Evolutionary conservation across 2,329 filamentous ascomycete genomes (phyloP).

Genomic region (Fusarium annulatum): DNA sequence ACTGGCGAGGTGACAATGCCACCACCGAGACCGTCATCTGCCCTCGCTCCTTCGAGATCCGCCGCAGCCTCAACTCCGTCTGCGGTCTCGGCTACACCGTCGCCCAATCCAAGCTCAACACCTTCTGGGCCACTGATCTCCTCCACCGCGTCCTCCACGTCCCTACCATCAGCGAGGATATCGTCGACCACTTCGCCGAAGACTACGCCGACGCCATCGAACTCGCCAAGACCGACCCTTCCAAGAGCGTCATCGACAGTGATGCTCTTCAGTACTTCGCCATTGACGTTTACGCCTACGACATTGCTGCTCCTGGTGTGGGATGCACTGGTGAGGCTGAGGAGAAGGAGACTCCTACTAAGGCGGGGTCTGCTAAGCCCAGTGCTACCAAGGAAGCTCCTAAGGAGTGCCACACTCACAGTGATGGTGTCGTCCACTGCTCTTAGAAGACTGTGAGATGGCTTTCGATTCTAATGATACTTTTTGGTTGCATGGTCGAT

Average conservation of each 20-base stretch:
- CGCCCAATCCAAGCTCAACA: slow-evolving; percentile 64
- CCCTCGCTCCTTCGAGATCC: slow-evolving; percentile 67
- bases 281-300: slow-evolving; percentile 73
- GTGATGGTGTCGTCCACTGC: slow-evolving; percentile 54
- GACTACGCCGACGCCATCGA: slow-evolving; percentile 65
- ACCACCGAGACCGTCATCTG: slow-evolving; percentile 77
- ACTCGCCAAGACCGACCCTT: slow-evolving; percentile 60
- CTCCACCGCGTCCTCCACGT: slow-evolving; percentile 75
- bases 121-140: slow-evolving; percentile 74
- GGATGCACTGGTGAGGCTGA: slow-evolving; percentile 65
- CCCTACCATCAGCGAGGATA: slow-evolving; percentile 66
- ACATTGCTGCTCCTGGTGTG: slow-evolving; percentile 70
- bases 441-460: not conserved
- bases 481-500: not conserved
- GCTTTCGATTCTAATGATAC: not conserved
- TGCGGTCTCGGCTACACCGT: slow-evolving; percentile 74
- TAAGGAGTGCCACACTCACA: slow-evolving; percentile 57
- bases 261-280: slow-evolving; percentile 76
- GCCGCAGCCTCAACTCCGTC: slow-evolving; percentile 67
- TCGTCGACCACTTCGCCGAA: slow-evolving; percentile 72
- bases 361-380: slow-evolving; percentile 49
- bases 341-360: slow-evolving; percentile 27
- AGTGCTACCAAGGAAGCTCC: slow-evolving; percentile 6
- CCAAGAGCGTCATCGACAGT: slow-evolving; percentile 65
- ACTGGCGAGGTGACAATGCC: slow-evolving; percentile 74